Conservation (phyloP, 306 rosid genomes). For the Vicia villosa region DNA sequence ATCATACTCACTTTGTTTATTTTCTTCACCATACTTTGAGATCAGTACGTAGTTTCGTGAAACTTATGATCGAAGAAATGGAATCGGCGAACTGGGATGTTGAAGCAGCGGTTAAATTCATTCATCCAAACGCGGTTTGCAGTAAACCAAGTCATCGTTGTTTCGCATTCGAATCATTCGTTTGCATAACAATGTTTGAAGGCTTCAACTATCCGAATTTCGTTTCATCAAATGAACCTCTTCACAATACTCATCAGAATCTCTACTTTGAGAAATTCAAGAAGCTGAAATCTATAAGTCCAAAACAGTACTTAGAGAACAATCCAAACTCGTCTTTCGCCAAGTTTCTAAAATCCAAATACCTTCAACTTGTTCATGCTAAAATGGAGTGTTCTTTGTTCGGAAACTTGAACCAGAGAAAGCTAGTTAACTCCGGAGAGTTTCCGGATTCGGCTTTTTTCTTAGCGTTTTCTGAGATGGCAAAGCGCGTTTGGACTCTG, state of each 20-base stretch:
- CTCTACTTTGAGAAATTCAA: slow-evolving; percentile 67
- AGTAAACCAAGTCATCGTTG: slow-evolving; percentile 51
- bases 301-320: slow-evolving; percentile 49
- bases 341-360: slow-evolving; percentile 64
- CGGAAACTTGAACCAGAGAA: slow-evolving; percentile 85
- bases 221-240: slow-evolving; percentile 35
- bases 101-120: slow-evolving; percentile 62
- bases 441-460: slow-evolving; percentile 80
- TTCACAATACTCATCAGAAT: slow-evolving; percentile 28
- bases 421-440: slow-evolving; percentile 66
- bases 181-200: slow-evolving; percentile 72
- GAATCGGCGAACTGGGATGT: slow-evolving; percentile 91
- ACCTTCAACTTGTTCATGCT: slow-evolving; percentile 72
- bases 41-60: slow-evolving; percentile 63
- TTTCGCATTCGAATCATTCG: slow-evolving; percentile 77
- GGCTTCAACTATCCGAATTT: slow-evolving; percentile 66
- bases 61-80: slow-evolving; percentile 70
- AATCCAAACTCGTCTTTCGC: slow-evolving; percentile 62
- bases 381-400: slow-evolving; percentile 96
- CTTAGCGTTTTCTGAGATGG: slow-evolving; percentile 75
- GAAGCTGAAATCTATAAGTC: slow-evolving; percentile 50
- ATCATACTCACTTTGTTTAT: slow-evolving; percentile 58
- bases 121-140: slow-evolving; percentile 64
- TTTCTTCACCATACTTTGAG: slow-evolving; percentile 56
- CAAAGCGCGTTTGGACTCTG: slow-evolving; percentile 74